Conservation (phyloP, 768 basidiomycete genomes). For the Trametes meyenii region DNA sequence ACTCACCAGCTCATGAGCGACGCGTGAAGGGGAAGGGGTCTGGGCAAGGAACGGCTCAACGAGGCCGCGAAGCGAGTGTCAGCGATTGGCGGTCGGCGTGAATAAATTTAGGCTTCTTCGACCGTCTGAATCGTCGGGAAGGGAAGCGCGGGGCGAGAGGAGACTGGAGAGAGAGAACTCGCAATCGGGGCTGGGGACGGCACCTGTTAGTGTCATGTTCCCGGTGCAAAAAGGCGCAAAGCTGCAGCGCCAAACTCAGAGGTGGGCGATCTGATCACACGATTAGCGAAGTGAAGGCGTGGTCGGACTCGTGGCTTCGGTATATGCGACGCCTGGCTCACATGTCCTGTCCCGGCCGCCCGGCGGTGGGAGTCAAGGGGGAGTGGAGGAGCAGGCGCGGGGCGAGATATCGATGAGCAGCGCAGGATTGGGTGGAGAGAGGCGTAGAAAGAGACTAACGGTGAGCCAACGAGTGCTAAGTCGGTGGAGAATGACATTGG, state of each 20-base stretch:
- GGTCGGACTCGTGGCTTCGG: not conserved
- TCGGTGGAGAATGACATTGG: not conserved
- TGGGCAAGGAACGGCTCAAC: not conserved
- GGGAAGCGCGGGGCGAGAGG: not conserved
- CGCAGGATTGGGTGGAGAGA: not conserved
- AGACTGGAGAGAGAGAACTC: too few species aligned
- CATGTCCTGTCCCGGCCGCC: not conserved
- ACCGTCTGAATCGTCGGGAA: too few species aligned
- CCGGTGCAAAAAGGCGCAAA: too few species aligned
- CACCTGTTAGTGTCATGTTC: too few species aligned
- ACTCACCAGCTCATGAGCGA: too few species aligned
- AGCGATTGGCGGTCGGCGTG: not conserved
- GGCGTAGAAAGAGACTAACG: too few species aligned
- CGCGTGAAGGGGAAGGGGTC: too few species aligned
- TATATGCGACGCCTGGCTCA: slow-evolving; percentile 1
- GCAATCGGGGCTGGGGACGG: too few species aligned
- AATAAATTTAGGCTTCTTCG: slow-evolving; percentile 11
- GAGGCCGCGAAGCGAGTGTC: not conserved
- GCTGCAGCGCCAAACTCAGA: too few species aligned
- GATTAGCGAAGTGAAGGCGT: too few species aligned
- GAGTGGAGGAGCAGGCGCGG: not conserved
- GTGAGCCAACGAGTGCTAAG: not conserved
- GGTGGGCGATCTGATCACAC: slow-evolving; percentile 14
- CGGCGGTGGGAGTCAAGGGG: not conserved
- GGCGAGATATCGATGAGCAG: not conserved